phyloP scores from a whole-genome alignment of 768 basidiomycete genomes.

The Candolleomyces efflorescens region DNA sequence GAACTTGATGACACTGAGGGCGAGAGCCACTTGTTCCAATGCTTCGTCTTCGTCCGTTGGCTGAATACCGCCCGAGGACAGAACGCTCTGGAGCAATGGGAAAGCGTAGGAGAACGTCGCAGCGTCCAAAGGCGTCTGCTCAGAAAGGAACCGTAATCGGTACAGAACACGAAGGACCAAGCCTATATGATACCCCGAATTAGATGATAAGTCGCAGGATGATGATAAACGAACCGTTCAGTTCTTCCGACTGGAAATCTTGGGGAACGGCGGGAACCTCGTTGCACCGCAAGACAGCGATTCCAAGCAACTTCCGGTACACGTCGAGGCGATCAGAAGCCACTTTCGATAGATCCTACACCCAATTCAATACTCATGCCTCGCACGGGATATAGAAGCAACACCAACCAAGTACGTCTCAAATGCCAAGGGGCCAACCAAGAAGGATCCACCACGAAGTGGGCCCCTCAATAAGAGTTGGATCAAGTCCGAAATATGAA shows the following conservation, averaged over 20 bases:
- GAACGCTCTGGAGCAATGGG: conserved; percentile 68
- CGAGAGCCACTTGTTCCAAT: conserved; percentile 73
- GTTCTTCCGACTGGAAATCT: conserved; percentile 65
- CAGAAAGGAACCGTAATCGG: conserved; percentile 74
- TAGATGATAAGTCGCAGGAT: background rate
- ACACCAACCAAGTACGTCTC: conserved; percentile 72
- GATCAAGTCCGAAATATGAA: conserved; percentile 55
- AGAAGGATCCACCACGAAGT: conserved; percentile 49
- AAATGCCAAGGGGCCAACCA: conserved; percentile 64
- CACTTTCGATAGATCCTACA: conserved; percentile 63
- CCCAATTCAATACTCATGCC: background rate
- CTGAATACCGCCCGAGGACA: conserved; percentile 64
- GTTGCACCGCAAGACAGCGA: conserved; percentile 77
- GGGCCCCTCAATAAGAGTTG: conserved; percentile 62
- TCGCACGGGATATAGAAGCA: background rate
- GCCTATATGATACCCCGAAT: conserved; percentile 35
- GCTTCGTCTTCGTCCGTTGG: conserved; percentile 67
- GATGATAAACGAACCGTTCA: conserved; percentile 46
- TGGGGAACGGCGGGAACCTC: conserved; percentile 65
- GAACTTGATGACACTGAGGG: conserved; percentile 64
- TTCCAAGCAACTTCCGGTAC: conserved; percentile 68
- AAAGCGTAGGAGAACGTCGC: conserved; percentile 82
- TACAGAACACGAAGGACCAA: conserved; percentile 84
- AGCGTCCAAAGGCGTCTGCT: conserved; percentile 78
- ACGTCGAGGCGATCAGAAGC: conserved; percentile 72